Evolutionary conservation across 2,329 filamentous ascomycete species (phyloP), one percentile per base, ranked within the genome.

Genomic region (Cylindrodendrum hubeiense): DNA sequence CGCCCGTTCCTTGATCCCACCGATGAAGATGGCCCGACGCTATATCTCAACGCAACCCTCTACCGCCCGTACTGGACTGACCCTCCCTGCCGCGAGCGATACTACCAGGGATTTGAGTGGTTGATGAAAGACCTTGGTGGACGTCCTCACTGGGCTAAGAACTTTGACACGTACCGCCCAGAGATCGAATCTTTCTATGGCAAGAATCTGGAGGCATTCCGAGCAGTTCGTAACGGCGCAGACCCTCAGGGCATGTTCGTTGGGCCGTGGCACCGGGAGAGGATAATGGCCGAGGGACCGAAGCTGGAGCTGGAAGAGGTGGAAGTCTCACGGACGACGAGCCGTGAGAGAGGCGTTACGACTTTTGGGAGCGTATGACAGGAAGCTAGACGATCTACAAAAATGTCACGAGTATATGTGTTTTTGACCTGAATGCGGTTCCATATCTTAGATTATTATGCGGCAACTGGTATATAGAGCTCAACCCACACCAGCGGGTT

Each of bases 61-160:
- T 97, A 97, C 80, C 87, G 94, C 17, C 93, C 94, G 0, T 96
- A 97, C 77, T 84, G 87, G 73, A 85, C 85, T 64, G 93, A 97
- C 72, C 94, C 94, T 10, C 92, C 93, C 0, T 95, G 92, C 74
- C 87, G 85, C 57, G 85, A 86, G 58, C 87, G 92, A 50, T 97
- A 97, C 83, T 97, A 97, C 79, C 86, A 95, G 79, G 94, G 91
- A 1, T 97, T 97, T 70, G 94, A 97, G 79, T 95, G 91, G 85
- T 84, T 97, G 49, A 97, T 97, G 94, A 90, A 89, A 64, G 92
- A 97, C 47, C 83, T 97, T 71, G 93, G 91, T 56, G 94, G 91
- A 9, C 88, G 88, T 49, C 94, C 94, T 19, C 94, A 97, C 80
- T 97, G 94, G 93, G 94, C 94, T 8, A 97, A 97, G 86, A 97